These are phyloP conservation scores for Cichorium intybus DNA, from an alignment of 140 eudicot genomes.

Conservation along the genomic window DNA sequence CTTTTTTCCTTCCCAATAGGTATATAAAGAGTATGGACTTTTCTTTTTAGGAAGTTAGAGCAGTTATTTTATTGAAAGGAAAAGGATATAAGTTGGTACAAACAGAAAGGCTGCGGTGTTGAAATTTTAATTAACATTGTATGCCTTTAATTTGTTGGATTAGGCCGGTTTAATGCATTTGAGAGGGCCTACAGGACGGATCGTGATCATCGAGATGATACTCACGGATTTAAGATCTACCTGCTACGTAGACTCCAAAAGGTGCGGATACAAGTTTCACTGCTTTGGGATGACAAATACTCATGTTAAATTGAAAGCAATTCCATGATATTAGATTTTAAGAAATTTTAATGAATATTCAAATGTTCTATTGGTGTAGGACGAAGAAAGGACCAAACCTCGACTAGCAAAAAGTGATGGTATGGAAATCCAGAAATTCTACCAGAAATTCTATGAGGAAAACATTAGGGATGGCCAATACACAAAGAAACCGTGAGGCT, in stretches of 20 bases:
- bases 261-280: slow-evolving; percentile 38
- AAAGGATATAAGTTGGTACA: no score
- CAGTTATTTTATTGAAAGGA: no score
- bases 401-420: slow-evolving; percentile 61
- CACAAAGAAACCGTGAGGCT: slow-evolving; percentile 91
- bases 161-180: slow-evolving; percentile 97
- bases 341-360: slow-evolving; percentile 16
- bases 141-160: slow-evolving; percentile 21
- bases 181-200: slow-evolving; percentile 97
- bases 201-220: slow-evolving; percentile 79
- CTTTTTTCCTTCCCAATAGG: not conserved
- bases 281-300: not conserved
- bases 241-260: slow-evolving; percentile 72
- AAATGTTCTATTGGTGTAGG: slow-evolving; percentile 57
- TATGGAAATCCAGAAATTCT: slow-evolving; percentile 79
- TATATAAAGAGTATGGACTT: no score
- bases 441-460: slow-evolving; percentile 70
- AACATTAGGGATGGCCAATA: slow-evolving; percentile 84
- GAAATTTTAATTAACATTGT: not conserved
- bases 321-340: not conserved
- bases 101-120: no score
- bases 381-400: slow-evolving; percentile 60
- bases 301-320: slow-evolving; percentile 10
- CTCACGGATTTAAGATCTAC: slow-evolving; percentile 91
- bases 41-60: no score